These are phyloP conservation scores for Mortierella claussenii DNA, from an alignment of 192 early-diverging fungal genomes.

Conservation along the genomic window DNA sequence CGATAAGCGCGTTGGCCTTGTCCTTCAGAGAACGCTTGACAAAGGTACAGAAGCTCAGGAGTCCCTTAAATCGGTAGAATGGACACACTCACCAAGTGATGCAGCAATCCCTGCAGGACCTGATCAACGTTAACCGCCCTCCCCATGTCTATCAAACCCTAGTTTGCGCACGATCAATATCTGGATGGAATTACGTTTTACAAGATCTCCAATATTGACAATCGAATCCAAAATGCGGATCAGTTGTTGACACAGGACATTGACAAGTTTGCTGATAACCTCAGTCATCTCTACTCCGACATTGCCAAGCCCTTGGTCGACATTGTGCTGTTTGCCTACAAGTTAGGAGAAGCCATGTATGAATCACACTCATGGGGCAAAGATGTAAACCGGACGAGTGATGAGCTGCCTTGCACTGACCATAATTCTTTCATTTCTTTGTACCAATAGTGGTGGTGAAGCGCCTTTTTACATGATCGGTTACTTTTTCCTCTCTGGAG, in stretches of 20 bases:
- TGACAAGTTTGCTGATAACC: conserved; percentile 75
- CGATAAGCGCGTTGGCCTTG: conserved; percentile 65
- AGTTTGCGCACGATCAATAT: conserved; percentile 75
- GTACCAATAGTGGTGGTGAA: conserved; percentile 60
- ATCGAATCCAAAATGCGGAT: conserved; percentile 79
- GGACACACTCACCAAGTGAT: too few species aligned
- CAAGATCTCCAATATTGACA: conserved; percentile 85
- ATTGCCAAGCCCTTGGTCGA: conserved; percentile 81
- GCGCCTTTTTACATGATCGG: conserved; percentile 69
- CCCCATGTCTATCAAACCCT: conserved; percentile 3
- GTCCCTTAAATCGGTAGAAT: too few species aligned
- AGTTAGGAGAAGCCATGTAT: conserved; percentile 73
- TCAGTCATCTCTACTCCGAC: conserved; percentile 79
- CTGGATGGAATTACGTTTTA: conserved; percentile 82
- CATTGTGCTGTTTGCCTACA: conserved; percentile 79
- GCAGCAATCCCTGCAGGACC: too few species aligned
- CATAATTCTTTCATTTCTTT: neutral
- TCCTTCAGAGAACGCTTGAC: conserved; percentile 69
- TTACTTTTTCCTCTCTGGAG: conserved; percentile 70
- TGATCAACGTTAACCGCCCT: neutral
- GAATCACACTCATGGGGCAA: too few species aligned
- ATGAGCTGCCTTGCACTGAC: too few species aligned
- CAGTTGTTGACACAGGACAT: conserved; percentile 78
- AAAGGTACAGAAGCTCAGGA: too few species aligned
- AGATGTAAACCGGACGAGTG: too few species aligned